phyloP scores from a whole-genome alignment of 1,284 basidiomycete genomes.

The Puccinia hordei region DNA sequence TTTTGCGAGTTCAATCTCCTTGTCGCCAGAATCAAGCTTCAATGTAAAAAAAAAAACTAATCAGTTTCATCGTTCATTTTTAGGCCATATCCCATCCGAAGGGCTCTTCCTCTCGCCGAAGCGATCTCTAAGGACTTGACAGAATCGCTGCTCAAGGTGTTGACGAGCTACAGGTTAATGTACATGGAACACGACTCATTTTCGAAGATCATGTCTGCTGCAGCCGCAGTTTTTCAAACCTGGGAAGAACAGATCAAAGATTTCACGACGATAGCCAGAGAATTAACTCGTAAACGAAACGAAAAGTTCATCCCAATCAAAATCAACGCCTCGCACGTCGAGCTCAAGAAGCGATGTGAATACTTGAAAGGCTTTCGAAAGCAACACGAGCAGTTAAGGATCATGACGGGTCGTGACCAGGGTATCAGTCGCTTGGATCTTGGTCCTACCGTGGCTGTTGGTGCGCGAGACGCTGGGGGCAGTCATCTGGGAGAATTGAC shows the following conservation, averaged over 20 bases:
- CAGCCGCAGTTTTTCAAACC: conserved; percentile 80
- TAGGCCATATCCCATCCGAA: conserved; percentile 85
- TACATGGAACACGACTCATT: conserved; percentile 94
- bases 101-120: conserved; percentile 92
- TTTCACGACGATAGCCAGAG: conserved; percentile 94
- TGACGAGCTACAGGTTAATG: conserved; percentile 83
- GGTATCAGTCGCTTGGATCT: conserved; percentile 73
- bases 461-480: conserved; percentile 52
- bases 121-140: conserved; percentile 97
- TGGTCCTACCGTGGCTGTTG: conserved; percentile 65
- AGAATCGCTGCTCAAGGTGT: conserved; percentile 85
- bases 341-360: conserved; percentile 81
- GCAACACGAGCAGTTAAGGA: conserved; percentile 93
- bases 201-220: conserved; percentile 76
- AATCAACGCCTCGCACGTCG: conserved; percentile 83
- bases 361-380: conserved; percentile 92
- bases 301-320: conserved; percentile 99
- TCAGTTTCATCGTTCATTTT: conserved; percentile 9
- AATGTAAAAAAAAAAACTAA: not conserved
- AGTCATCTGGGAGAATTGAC: conserved; percentile 62
- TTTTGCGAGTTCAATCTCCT: conserved; percentile 65
- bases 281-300: conserved; percentile 83
- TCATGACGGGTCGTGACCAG: conserved; percentile 94
- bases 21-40: not conserved
- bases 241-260: conserved; percentile 99